These are phyloP conservation scores for Chlamydomonas urium DNA, from an alignment of 139 green algal species.

Conservation along the genomic window DNA sequence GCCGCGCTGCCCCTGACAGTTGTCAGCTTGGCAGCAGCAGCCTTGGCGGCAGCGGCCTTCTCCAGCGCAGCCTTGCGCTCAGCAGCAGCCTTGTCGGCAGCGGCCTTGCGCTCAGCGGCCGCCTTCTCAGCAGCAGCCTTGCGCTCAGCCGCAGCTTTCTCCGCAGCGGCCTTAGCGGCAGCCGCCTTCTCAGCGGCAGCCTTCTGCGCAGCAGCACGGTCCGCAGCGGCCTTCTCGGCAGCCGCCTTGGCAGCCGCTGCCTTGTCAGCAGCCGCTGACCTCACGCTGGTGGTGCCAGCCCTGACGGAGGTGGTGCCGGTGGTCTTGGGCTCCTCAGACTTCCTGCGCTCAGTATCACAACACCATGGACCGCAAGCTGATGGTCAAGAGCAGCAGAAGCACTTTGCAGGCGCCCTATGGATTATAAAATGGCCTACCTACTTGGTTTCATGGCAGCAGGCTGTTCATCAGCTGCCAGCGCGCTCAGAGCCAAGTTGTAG, in stretches of 20 bases:
- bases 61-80: neutral
- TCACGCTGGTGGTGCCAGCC: neutral
- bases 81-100: constrained; percentile 2
- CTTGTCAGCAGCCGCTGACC: neutral
- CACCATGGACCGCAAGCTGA: too few species aligned
- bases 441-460: too few species aligned
- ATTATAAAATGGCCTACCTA: too few species aligned
- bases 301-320: neutral
- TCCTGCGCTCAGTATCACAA: too few species aligned
- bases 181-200: constrained; percentile 5
- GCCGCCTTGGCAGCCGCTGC: constrained; percentile 12
- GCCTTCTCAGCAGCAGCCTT: neutral
- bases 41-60: neutral
- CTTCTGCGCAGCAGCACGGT: neutral
- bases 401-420: too few species aligned
- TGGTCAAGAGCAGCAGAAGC: too few species aligned
- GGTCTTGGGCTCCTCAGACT: neutral
- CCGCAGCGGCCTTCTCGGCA: constrained; percentile 14
- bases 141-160: neutral
- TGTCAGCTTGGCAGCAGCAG: neutral
- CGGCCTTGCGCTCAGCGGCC: constrained; percentile 6
- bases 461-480: too few species aligned
- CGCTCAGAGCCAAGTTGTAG: too few species aligned
- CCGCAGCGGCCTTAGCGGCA: constrained; percentile 9
- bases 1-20: neutral